Conservation (phyloP, 768 basidiomycete genomes). For the Psilocybe tampanensis region DNA sequence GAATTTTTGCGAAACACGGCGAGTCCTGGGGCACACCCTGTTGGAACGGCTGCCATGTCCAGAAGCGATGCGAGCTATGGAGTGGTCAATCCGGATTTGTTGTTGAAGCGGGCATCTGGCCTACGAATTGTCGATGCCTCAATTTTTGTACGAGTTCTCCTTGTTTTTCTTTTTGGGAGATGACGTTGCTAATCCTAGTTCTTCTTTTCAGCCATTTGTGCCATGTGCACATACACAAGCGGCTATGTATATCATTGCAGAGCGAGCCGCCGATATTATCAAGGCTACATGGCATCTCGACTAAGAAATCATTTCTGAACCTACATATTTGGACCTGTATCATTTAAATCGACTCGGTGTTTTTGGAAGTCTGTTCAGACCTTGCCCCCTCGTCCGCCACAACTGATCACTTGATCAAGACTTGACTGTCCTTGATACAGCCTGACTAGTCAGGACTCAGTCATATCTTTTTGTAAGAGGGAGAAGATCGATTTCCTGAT, state of each 20-base stretch:
- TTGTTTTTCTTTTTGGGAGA: background rate
- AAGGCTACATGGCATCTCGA: slow-evolving; percentile 3
- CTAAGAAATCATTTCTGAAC: background rate
- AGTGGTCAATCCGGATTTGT: slow-evolving; percentile 33
- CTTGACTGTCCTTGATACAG: no score
- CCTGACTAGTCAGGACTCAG: no score
- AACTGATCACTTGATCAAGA: no score
- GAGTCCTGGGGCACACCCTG: slow-evolving; percentile 27
- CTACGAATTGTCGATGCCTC: slow-evolving; percentile 39
- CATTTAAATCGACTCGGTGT: no score
- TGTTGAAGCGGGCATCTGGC: slow-evolving; percentile 29
- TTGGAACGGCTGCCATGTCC: slow-evolving; percentile 30
- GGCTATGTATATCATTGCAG: slow-evolving; percentile 17
- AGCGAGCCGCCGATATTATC: slow-evolving; percentile 17
- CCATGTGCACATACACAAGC: slow-evolving; percentile 18
- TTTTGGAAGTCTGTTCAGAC: no score
- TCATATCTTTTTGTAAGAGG: no score
- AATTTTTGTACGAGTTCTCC: slow-evolving; percentile 3
- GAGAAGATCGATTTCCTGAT: no score
- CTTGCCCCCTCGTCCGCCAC: no score
- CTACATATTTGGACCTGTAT: no score
- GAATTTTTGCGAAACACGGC: slow-evolving; percentile 18
- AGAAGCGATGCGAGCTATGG: slow-evolving; percentile 21
- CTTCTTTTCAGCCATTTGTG: slow-evolving; percentile 16
- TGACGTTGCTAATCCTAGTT: background rate